Percentiles rank a stretch among this genome's conserved stretches.
Evolutionary conservation across 129 eudicot species (phyloP).

Genomic region (Artemisia annua): DNA sequence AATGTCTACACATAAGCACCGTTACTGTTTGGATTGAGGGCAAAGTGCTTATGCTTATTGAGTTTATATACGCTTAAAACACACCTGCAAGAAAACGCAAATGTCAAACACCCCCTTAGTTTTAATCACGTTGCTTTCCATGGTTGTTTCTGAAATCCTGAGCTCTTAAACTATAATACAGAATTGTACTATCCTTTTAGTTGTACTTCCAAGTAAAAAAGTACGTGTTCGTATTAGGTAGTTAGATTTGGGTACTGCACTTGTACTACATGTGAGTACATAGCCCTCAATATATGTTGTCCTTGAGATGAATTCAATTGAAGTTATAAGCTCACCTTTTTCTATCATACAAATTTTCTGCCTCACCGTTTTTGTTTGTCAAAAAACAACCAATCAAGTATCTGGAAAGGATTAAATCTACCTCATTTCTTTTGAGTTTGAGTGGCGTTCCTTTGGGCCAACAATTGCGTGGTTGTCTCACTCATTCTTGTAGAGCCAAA

Average conservation of each 20-base stretch:
- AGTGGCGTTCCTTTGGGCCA: background rate
- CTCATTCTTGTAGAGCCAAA: background rate
- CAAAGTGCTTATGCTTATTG: no score
- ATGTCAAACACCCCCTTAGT: background rate
- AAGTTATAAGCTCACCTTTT: background rate
- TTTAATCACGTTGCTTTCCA: background rate
- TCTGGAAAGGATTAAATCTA: background rate
- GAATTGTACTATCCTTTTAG: conserved; percentile 16
- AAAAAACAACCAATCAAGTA: conserved; percentile 6
- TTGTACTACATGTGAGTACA: conserved; percentile 12
- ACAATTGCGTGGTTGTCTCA: background rate
- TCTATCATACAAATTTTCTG: background rate
- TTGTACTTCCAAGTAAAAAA: conserved; percentile 12
- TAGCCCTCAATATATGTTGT: background rate
- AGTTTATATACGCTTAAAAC: no score
- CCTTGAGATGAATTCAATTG: conserved; percentile 7
- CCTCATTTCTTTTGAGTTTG: background rate
- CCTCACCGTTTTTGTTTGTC: background rate
- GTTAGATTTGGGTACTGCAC: conserved; percentile 18
- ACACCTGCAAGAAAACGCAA: background rate
- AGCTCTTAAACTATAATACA: background rate
- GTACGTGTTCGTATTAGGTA: background rate
- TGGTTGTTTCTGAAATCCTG: conserved; percentile 1
- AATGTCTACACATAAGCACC: no score
- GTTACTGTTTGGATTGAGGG: no score